Evolutionary conservation across 257 asterid species (phyloP).

Genomic region (Solanum microdontum): DNA sequence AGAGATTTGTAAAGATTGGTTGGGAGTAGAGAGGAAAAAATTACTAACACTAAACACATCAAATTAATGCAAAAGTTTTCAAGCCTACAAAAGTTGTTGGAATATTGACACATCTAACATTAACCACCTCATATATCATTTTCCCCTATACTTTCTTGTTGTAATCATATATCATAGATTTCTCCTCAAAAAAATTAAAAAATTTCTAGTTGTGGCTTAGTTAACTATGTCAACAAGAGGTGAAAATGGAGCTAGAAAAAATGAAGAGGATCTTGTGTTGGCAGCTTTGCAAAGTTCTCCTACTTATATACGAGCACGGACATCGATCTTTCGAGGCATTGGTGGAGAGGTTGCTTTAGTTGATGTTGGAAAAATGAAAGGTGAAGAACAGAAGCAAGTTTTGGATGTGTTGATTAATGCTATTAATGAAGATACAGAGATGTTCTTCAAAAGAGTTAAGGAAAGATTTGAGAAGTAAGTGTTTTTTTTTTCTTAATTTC

Average conservation of each 20-base stretch:
- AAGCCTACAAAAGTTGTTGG: slow-evolving; percentile 45
- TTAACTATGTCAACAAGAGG: slow-evolving; percentile 10
- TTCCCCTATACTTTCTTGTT: background rate
- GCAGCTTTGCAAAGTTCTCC: slow-evolving; percentile 69
- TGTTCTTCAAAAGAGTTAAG: slow-evolving; percentile 54
- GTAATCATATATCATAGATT: slow-evolving; percentile 16
- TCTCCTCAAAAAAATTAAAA: background rate
- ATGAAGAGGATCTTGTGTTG: slow-evolving; percentile 53
- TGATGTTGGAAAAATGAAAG: slow-evolving; percentile 39
- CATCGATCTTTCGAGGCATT: slow-evolving; percentile 32
- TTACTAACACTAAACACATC: background rate
- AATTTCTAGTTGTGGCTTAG: background rate
- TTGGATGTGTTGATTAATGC: slow-evolving; percentile 45
- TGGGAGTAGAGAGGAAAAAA: background rate
- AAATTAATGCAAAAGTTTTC: slow-evolving; percentile 11
- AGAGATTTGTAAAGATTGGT: background rate
- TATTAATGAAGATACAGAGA: slow-evolving; percentile 44
- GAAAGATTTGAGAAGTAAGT: slow-evolving; percentile 78
- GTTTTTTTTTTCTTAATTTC: background rate
- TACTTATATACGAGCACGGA: slow-evolving; percentile 49
- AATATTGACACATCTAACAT: slow-evolving; percentile 28
- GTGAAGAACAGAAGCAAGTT: slow-evolving; percentile 36
- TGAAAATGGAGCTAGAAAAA: slow-evolving; percentile 16
- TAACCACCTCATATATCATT: background rate
- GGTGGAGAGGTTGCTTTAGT: slow-evolving; percentile 54